Conservation (phyloP, 2,329 filamentous ascomycete genomes). For the Alternaria longipes region DNA sequence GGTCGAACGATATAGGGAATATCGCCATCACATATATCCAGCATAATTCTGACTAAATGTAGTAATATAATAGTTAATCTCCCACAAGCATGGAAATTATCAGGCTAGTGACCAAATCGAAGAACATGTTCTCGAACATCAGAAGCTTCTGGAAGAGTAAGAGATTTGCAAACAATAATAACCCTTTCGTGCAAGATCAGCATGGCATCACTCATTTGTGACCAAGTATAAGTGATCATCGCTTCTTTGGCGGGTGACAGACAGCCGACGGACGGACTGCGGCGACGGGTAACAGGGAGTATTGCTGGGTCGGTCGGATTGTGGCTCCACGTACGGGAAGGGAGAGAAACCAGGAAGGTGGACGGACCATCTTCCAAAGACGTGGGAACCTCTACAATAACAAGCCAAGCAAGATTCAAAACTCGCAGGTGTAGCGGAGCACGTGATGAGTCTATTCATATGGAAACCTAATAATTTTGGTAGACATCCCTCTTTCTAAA, state of each 20-base stretch:
- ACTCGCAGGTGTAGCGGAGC: constrained; percentile 1
- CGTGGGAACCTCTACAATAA: background rate
- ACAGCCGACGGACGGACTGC: constrained; percentile 4
- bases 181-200: background rate
- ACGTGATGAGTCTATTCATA: background rate
- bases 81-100: background rate
- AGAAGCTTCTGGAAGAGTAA: constrained; percentile 3
- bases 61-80: constrained; percentile 14
- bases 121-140: constrained; percentile 2
- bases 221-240: constrained; percentile 4
- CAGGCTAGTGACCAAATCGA: background rate
- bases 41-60: constrained; percentile 2
- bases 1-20: constrained; percentile 4
- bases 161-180: background rate
- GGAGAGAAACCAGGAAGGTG: background rate
- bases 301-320: constrained; percentile 1
- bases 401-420: background rate
- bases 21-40: constrained; percentile 2
- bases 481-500: background rate
- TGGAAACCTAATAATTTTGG: background rate
- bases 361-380: constrained; percentile 2
- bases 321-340: constrained; percentile 3
- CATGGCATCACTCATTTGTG: background rate
- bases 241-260: constrained; percentile 3
- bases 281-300: constrained; percentile 6